Evolutionary conservation across 768 basidiomycete genomes (phyloP).

Genomic region (Kwoniella botswanensis): DNA sequence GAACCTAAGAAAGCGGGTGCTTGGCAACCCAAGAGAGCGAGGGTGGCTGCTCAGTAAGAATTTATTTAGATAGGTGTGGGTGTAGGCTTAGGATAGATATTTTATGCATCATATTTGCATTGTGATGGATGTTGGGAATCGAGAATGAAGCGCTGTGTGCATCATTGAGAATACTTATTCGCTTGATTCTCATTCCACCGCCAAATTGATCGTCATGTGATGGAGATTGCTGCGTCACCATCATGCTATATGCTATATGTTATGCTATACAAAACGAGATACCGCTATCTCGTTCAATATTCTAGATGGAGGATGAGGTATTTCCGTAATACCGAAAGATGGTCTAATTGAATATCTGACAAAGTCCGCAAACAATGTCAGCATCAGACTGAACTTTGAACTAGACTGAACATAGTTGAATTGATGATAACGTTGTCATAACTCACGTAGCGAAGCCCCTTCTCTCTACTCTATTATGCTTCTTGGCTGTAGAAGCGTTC

Average conservation of each 20-base stretch:
- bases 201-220: too few relatives aligned
- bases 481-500: constrained; percentile 88
- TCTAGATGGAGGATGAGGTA: constrained; percentile 1
- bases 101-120: not conserved
- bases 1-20: constrained; percentile 24
- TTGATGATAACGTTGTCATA: too few relatives aligned
- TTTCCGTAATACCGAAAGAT: constrained; percentile 3
- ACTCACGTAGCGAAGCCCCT: constrained; percentile 58
- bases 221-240: too few relatives aligned
- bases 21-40: constrained; percentile 22
- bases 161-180: too few relatives aligned
- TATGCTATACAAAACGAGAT: constrained; percentile 9
- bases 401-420: too few relatives aligned
- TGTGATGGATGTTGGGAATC: not conserved
- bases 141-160: too few relatives aligned
- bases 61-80: not conserved
- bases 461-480: constrained; percentile 83
- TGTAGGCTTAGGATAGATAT: not conserved
- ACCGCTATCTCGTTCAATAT: constrained; percentile 2
- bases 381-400: not conserved
- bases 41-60: constrained; percentile 27
- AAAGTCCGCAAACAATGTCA: too few relatives aligned
- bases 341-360: not conserved
- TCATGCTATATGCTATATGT: not conserved
- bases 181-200: too few relatives aligned